Conservation (phyloP, 768 basidiomycete species). For the Stropharia rugosoannulata region DNA sequence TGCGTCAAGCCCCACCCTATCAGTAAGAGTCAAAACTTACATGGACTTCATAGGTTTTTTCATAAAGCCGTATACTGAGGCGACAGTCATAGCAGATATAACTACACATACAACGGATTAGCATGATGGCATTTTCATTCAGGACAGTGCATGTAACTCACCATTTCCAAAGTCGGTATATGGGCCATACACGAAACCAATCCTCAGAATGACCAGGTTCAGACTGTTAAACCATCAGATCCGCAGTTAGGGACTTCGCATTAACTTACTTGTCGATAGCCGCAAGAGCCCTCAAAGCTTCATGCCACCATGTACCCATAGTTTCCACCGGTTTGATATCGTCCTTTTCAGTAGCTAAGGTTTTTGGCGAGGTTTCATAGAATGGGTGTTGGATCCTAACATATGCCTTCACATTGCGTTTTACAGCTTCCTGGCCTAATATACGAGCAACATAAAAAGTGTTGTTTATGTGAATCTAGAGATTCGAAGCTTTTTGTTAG, state of each 20-base stretch:
- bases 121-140: background rate
- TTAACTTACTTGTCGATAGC: constrained; percentile 65
- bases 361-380: constrained; percentile 73
- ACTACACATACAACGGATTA: constrained; percentile 39
- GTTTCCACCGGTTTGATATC: constrained; percentile 69
- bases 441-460: constrained; percentile 69
- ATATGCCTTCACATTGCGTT: constrained; percentile 75
- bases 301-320: constrained; percentile 87
- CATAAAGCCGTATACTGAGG: constrained; percentile 78
- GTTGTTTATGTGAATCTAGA: constrained; percentile 73
- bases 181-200: constrained; percentile 79
- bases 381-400: constrained; percentile 76
- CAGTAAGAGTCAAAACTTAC: constrained; percentile 37
- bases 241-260: background rate
- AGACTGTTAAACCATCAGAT: constrained; percentile 42
- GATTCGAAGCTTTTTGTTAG: constrained; percentile 8
- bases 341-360: constrained; percentile 66
- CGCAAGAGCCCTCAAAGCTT: constrained; percentile 72
- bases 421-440: constrained; percentile 78
- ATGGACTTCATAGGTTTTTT: constrained; percentile 85
- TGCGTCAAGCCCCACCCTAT: constrained; percentile 13
- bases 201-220: constrained; percentile 76
- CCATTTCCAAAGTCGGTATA: constrained; percentile 72
- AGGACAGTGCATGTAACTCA: constrained; percentile 30
- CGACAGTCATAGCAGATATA: constrained; percentile 69